Conservation (phyloP, 176 grass and related monocot genomes). For the Pontederia paniculata region DNA sequence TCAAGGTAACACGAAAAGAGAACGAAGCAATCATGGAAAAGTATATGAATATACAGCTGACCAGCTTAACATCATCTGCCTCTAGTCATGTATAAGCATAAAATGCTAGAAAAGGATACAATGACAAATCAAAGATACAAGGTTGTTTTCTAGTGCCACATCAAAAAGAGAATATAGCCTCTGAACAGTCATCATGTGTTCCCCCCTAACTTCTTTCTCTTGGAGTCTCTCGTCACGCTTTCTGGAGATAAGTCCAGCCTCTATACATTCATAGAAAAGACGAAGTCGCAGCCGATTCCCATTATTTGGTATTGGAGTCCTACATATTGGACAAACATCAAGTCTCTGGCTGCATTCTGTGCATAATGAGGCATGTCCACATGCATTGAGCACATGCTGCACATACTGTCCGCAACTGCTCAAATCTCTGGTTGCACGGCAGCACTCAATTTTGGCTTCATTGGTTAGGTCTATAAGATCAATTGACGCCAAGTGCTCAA, state of each 20-base stretch:
- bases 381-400: constrained; percentile 69
- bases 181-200: constrained; percentile 49
- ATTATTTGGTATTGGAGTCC: constrained; percentile 39
- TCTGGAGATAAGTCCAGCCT: constrained; percentile 70
- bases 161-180: constrained; percentile 79
- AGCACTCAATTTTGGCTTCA: constrained; percentile 78
- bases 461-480: constrained; percentile 83
- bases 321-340: constrained; percentile 81
- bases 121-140: constrained; percentile 80
- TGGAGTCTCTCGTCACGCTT: constrained; percentile 83
- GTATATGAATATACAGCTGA: neutral
- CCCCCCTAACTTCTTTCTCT: constrained; percentile 49
- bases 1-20: constrained; percentile 44
- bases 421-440: constrained; percentile 85
- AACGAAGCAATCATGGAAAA: neutral
- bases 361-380: constrained; percentile 84
- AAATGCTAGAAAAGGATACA: constrained; percentile 51
- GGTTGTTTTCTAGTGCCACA: constrained; percentile 81
- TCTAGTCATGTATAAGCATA: neutral
- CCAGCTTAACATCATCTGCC: neutral
- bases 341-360: constrained; percentile 90
- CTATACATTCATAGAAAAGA: constrained; percentile 78
- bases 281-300: constrained; percentile 43
- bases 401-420: constrained; percentile 77
- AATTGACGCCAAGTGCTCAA: constrained; percentile 80